Evolutionary conservation across 306 rosid species (phyloP).

Genomic region (Astragalus glycyphyllos): DNA sequence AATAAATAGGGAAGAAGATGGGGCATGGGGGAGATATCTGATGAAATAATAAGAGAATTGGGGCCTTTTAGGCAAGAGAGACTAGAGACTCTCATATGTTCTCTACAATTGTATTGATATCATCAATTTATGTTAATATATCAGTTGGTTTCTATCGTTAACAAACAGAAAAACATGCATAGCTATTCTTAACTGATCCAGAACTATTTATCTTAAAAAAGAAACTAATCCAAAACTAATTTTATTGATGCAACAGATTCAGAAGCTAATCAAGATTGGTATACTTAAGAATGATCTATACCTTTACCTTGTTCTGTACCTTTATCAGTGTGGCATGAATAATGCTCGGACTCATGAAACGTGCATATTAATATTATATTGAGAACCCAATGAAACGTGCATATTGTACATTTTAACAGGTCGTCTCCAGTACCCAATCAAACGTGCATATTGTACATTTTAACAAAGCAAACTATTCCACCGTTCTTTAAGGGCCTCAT

Average conservation of each 20-base stretch:
- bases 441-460: conserved; percentile 29
- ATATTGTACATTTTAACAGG: conserved; percentile 36
- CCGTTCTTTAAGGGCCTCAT: conserved; percentile 66
- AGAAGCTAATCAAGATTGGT: neutral
- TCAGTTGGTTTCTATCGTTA: neutral
- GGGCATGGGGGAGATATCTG: no score
- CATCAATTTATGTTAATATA: no score
- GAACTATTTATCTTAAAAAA: neutral
- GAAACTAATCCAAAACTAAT: neutral
- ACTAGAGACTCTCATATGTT: no score
- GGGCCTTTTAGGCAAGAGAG: no score
- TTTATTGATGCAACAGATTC: neutral
- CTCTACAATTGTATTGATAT: no score
- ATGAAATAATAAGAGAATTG: no score
- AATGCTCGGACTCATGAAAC: conserved; percentile 25
- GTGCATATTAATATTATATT: no score
- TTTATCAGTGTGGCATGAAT: conserved; percentile 3
- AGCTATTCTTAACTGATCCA: neutral
- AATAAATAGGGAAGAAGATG: no score
- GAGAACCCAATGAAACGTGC: conserved; percentile 10
- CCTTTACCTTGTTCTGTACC: conserved; percentile 6
- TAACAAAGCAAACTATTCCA: conserved; percentile 74
- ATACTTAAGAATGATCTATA: neutral
- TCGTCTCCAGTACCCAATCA: conserved; percentile 15
- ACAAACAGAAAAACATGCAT: neutral